Evolutionary conservation across 2,329 filamentous ascomycete species (phyloP).

Genomic region (Emmonsia crescens): DNA sequence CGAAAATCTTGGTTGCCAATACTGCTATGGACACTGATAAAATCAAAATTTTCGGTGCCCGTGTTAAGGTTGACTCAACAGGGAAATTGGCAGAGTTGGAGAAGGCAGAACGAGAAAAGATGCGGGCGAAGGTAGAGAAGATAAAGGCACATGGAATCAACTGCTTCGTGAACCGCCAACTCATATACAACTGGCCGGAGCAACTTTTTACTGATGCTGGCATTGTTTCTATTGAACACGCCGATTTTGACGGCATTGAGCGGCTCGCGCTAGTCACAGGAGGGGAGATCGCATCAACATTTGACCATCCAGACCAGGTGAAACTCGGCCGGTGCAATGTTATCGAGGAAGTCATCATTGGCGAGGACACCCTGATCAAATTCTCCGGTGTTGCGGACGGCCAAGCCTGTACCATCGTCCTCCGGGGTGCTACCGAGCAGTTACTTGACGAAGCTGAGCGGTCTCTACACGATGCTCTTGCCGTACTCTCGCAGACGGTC

Average conservation of each 20-base stretch:
- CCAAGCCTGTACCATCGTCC: slow-evolving; percentile 89
- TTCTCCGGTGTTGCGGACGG: slow-evolving; percentile 94
- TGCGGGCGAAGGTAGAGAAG: slow-evolving; percentile 97
- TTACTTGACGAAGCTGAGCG: slow-evolving; percentile 94
- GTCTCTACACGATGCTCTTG: slow-evolving; percentile 88
- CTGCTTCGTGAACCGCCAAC: slow-evolving; percentile 98
- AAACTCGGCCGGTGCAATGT: slow-evolving; percentile 91
- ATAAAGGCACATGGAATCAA: slow-evolving; percentile 99
- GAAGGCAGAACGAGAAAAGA: slow-evolving; percentile 97
- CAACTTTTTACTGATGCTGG: slow-evolving; percentile 96
- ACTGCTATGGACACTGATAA: slow-evolving; percentile 99
- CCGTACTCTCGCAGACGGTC: slow-evolving; percentile 92
- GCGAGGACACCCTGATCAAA: slow-evolving; percentile 92
- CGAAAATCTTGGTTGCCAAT: slow-evolving; percentile 95
- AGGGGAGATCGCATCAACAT: slow-evolving; percentile 93
- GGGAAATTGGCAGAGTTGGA: slow-evolving; percentile 97
- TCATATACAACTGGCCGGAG: slow-evolving; percentile 99
- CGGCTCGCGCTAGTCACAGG: slow-evolving; percentile 88
- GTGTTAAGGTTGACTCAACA: slow-evolving; percentile 92
- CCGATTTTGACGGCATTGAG: slow-evolving; percentile 97
- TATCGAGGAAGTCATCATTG: slow-evolving; percentile 97
- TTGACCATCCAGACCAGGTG: slow-evolving; percentile 94
- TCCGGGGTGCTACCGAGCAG: slow-evolving; percentile 92
- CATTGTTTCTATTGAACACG: slow-evolving; percentile 97
- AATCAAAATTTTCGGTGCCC: slow-evolving; percentile 97